Percentiles rank a stretch among this genome's conserved stretches.
phyloP scores from a whole-genome alignment of 768 basidiomycete genomes.

The Boletus rufocinnamomeus region DNA sequence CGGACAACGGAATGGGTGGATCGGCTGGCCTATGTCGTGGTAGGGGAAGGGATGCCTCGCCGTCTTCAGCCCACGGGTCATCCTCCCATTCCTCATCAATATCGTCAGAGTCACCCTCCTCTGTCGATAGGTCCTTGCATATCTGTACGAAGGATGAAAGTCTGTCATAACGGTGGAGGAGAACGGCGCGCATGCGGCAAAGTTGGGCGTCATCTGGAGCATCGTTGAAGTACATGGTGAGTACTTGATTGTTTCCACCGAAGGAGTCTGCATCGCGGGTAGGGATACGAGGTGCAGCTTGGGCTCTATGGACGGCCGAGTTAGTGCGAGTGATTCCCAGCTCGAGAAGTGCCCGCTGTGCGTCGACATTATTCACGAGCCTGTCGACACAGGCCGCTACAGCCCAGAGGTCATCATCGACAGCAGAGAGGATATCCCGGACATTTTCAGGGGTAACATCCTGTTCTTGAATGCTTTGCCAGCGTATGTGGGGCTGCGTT shows the following conservation, averaged over 20 bases:
- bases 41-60: slow-evolving; percentile 29
- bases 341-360: slow-evolving; percentile 60
- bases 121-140: slow-evolving; percentile 41
- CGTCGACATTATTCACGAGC: slow-evolving; percentile 53
- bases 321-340: slow-evolving; percentile 64
- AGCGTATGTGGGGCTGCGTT: slow-evolving; percentile 45
- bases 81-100: slow-evolving; percentile 51
- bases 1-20: slow-evolving; percentile 53
- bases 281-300: slow-evolving; percentile 37
- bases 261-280: slow-evolving; percentile 23
- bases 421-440: slow-evolving; percentile 45
- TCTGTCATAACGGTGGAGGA: slow-evolving; percentile 68
- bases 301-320: slow-evolving; percentile 48
- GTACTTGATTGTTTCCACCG: slow-evolving; percentile 22
- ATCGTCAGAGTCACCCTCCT: slow-evolving; percentile 30
- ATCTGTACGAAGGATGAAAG: slow-evolving; percentile 75
- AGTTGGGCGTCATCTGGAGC: slow-evolving; percentile 63
- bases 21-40: slow-evolving; percentile 30
- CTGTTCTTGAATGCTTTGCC: slow-evolving; percentile 57
- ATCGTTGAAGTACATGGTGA: slow-evolving; percentile 56
- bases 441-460: slow-evolving; percentile 57
- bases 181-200: slow-evolving; percentile 62
- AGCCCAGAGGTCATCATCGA: slow-evolving; percentile 76
- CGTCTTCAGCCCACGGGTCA: slow-evolving; percentile 67
- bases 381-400: slow-evolving; percentile 73